Conservation (phyloP, 176 grass and related monocot genomes). For the Aegilops longissima region DNA sequence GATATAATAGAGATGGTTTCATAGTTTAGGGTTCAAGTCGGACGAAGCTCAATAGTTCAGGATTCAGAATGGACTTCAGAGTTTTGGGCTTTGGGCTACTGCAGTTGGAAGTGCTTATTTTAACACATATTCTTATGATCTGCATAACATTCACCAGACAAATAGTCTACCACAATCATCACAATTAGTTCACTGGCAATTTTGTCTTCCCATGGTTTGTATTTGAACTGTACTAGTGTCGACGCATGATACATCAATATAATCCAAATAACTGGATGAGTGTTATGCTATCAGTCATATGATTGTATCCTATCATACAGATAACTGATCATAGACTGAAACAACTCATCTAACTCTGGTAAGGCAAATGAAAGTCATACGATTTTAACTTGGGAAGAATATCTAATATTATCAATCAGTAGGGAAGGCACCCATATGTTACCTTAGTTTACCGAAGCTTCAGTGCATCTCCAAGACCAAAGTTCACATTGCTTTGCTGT, state of each 20-base stretch:
- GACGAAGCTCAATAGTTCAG: background rate
- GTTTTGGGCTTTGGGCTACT: background rate
- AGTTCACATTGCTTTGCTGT: slow-evolving; percentile 52
- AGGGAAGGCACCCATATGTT: background rate
- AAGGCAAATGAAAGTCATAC: background rate
- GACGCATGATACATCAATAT: background rate
- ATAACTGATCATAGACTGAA: background rate
- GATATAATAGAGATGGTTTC: too few species aligned
- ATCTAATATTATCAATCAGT: background rate
- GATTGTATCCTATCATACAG: background rate
- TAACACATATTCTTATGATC: background rate
- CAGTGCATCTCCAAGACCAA: slow-evolving; percentile 69
- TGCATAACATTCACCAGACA: background rate
- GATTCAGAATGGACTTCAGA: background rate
- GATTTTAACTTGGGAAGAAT: background rate
- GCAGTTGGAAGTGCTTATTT: background rate
- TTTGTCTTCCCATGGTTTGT: background rate
- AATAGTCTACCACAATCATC: background rate
- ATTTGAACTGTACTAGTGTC: background rate
- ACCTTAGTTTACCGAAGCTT: slow-evolving; percentile 66
- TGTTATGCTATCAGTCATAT: background rate
- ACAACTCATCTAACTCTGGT: background rate
- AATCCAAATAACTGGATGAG: background rate
- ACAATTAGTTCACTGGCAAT: background rate
- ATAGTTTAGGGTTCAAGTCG: background rate